Evolutionary conservation across 2,329 filamentous ascomycete genomes (phyloP), one percentile per base, ranked within the genome.

Genomic region (Microdochium bolleyi): DNA sequence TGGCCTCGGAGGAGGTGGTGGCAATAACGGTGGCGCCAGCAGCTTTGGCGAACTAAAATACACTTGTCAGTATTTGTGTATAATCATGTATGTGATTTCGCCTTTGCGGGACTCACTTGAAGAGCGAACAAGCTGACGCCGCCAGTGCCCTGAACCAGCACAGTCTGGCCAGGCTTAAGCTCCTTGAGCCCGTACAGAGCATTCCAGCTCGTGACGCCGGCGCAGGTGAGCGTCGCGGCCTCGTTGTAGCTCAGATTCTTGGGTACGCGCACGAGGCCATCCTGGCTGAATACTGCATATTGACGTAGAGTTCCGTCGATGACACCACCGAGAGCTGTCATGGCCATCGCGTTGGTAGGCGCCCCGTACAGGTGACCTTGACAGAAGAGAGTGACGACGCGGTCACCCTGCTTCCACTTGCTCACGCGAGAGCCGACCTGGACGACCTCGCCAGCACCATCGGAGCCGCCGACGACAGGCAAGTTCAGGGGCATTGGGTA

Each of bases 81-180:
- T 16, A 24, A 19, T 25, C 3, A 27, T 19, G 48, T 41, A 16
- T 56, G 41, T 19, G 3, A 8, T 46, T 21, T n/a, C n/a, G n/a
- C n/a, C n/a, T n/a, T n/a, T n/a, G n/a, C n/a, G n/a, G n/a, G n/a
- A n/a, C 63, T 24, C 56, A 65, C 64, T 61, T 69, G 84, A n/a
- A 87, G 65, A 3, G 77, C 84, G 54, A 86, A 86, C 55, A 87
- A 74, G 56, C 76, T 80, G 8, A 88, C 85, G 54, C 85, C 85
- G 21, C 85, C 85, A 0, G 84, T 88, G n/a, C 85, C 85, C 66
- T 88, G 83, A 1, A 83, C 83, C 32, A 89, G 73, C 2, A 89
- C 83, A 59, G 66, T 74, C 55, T 79, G 67, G 3, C 82, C 83
- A 0, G 80, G 76, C 60, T 73, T 72, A 54, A 85, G 57, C 24